Conservation (phyloP, 1,139 yeast genomes). For the Trichomonascaceae sp. region DNA sequence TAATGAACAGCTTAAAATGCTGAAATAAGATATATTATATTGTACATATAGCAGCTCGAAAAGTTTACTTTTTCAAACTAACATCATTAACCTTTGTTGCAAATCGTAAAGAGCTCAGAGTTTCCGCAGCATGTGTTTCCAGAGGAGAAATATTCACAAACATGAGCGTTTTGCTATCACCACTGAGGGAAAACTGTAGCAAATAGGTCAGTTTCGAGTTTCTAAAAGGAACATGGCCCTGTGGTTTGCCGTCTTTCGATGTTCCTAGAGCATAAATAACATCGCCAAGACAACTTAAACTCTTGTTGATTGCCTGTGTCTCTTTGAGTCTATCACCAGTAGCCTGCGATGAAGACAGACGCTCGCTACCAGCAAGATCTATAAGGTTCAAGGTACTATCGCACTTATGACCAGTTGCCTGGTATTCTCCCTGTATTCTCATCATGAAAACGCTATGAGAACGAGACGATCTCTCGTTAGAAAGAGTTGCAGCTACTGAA, state of each 20-base stretch:
- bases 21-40: constrained; percentile 1
- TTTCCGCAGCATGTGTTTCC: constrained; percentile 58
- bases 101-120: constrained; percentile 78
- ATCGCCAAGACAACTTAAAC: constrained; percentile 84
- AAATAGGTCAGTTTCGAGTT: constrained; percentile 68
- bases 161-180: constrained; percentile 86
- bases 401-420: constrained; percentile 43
- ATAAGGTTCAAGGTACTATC: constrained; percentile 66
- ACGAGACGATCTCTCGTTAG: constrained; percentile 74
- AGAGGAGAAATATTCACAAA: constrained; percentile 83
- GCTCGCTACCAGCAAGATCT: constrained; percentile 86
- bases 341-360: constrained; percentile 61
- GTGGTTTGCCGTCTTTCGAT: constrained; percentile 2
- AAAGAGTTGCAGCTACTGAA: constrained; percentile 74
- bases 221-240: constrained; percentile 48
- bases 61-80: constrained; percentile 19
- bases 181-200: constrained; percentile 77
- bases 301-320: constrained; percentile 85
- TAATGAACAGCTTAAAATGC: constrained; percentile 3
- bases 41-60: background rate
- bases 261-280: constrained; percentile 66
- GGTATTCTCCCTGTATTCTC: constrained; percentile 50
- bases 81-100: constrained; percentile 59
- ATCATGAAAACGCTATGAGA: constrained; percentile 72
- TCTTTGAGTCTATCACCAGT: constrained; percentile 78